phyloP scores from a whole-genome alignment of 768 basidiomycete species.

The Termitomyces sp. region DNA sequence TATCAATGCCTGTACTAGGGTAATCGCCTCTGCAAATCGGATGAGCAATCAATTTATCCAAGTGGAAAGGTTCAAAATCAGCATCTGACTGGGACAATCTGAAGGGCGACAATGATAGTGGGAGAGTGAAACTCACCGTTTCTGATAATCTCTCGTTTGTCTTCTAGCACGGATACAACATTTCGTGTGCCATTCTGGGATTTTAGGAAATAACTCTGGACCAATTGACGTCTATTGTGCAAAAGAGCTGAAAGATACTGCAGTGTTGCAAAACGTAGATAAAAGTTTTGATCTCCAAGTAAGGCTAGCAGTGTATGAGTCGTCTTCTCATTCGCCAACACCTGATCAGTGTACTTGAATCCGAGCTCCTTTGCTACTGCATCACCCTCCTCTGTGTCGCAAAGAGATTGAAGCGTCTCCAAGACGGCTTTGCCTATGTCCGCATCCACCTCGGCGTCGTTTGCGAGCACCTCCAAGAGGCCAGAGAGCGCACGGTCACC shows the following conservation, averaged over 20 bases:
- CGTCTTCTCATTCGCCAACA: constrained; percentile 70
- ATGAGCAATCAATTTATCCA: not conserved
- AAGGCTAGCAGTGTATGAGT: constrained; percentile 75
- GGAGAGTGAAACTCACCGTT: constrained; percentile 56
- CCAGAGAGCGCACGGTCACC: constrained; percentile 74
- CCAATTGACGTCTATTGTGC: constrained; percentile 72
- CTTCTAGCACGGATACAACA: constrained; percentile 72
- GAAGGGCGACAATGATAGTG: not conserved
- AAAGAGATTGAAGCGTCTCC: constrained; percentile 84
- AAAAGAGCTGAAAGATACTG: constrained; percentile 80
- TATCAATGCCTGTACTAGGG: constrained; percentile 76
- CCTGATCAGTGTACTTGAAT: constrained; percentile 76
- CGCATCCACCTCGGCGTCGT: constrained; percentile 86
- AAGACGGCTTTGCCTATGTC: constrained; percentile 92
- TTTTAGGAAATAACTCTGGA: constrained; percentile 91
- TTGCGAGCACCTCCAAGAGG: constrained; percentile 76
- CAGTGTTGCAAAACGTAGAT: constrained; percentile 79
- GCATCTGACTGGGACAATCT: not conserved
- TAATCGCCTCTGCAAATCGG: constrained; percentile 63
- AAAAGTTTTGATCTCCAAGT: constrained; percentile 74
- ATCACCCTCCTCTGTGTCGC: constrained; percentile 65
- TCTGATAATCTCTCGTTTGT: constrained; percentile 83
- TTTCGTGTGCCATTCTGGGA: constrained; percentile 74
- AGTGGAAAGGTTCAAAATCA: not conserved
- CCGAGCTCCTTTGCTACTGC: constrained; percentile 62